phyloP scores from a whole-genome alignment of 805 yeast species.

The Kazachstania psychrophila region DNA sequence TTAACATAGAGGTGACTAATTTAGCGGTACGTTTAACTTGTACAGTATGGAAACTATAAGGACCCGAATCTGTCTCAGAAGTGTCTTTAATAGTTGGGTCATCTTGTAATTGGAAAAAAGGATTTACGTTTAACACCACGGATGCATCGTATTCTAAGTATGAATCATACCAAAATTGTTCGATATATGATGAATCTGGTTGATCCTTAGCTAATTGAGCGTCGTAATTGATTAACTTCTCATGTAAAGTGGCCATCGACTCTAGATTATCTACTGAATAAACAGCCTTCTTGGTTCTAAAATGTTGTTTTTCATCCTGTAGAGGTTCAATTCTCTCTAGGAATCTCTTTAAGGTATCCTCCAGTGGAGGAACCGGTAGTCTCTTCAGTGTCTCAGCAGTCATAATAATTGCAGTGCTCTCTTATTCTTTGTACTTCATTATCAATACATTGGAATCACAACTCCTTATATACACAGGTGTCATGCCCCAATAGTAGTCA shows the following conservation, averaged over 20 bases:
- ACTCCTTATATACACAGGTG: no score
- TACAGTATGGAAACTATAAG: slow-evolving; percentile 28
- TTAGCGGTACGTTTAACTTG: slow-evolving; percentile 79
- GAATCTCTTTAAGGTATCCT: slow-evolving; percentile 57
- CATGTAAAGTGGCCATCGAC: slow-evolving; percentile 44
- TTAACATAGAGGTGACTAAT: slow-evolving; percentile 63
- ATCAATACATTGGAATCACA: no score
- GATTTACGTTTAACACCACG: slow-evolving; percentile 85
- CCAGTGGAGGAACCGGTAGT: slow-evolving; percentile 71
- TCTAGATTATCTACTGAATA: slow-evolving; percentile 18
- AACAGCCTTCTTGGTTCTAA: slow-evolving; percentile 45
- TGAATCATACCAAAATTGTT: slow-evolving; percentile 91
- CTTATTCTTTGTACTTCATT: background rate
- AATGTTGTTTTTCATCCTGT: slow-evolving; percentile 69
- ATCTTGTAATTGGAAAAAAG: slow-evolving; percentile 82
- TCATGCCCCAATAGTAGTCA: no score
- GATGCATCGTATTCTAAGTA: slow-evolving; percentile 81
- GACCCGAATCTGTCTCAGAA: slow-evolving; percentile 18
- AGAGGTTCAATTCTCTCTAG: slow-evolving; percentile 63
- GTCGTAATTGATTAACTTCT: slow-evolving; percentile 52
- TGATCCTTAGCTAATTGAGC: slow-evolving; percentile 51
- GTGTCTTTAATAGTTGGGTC: slow-evolving; percentile 56
- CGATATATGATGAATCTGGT: slow-evolving; percentile 70
- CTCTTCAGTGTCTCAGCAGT: slow-evolving; percentile 13
- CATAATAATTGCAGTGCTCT: no score